These are phyloP conservation scores for Vigna radiata DNA, from an alignment of 306 rosid species.

Conservation along the genomic window DNA sequence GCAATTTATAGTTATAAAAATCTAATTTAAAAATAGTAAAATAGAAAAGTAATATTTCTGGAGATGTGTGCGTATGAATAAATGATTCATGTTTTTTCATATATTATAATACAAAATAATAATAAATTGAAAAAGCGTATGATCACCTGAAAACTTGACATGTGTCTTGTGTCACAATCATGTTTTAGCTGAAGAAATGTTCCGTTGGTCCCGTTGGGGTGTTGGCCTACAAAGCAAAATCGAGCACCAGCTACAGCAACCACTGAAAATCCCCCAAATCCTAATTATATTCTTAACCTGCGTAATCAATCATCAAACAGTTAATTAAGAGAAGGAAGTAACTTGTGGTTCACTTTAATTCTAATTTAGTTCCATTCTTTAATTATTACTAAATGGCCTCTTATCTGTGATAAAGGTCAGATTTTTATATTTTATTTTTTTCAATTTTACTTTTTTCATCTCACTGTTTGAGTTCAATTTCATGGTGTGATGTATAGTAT, in stretches of 20 bases:
- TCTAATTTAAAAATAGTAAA: not conserved
- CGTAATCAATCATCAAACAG: not conserved
- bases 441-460: not conserved
- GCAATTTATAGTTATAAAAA: not conserved
- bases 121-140: not conserved
- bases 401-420: not conserved
- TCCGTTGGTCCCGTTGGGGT: slow-evolving; percentile 18
- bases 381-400: slow-evolving; percentile 14
- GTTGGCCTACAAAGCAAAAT: slow-evolving; percentile 1
- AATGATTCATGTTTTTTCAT: not conserved
- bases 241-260: not conserved
- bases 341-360: slow-evolving; percentile 13
- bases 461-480: slow-evolving; percentile 12
- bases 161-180: slow-evolving; percentile 27
- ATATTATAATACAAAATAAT: not conserved
- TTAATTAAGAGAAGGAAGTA: not conserved
- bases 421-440: not conserved
- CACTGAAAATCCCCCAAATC: not conserved
- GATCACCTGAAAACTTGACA: slow-evolving; percentile 13
- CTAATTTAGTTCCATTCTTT: not conserved
- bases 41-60: not conserved
- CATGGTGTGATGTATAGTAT: not conserved
- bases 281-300: slow-evolving; percentile 12
- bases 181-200: slow-evolving; percentile 29
- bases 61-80: not conserved